phyloP scores from a whole-genome alignment of 1,139 yeast species.

The Diutina siamensis region DNA sequence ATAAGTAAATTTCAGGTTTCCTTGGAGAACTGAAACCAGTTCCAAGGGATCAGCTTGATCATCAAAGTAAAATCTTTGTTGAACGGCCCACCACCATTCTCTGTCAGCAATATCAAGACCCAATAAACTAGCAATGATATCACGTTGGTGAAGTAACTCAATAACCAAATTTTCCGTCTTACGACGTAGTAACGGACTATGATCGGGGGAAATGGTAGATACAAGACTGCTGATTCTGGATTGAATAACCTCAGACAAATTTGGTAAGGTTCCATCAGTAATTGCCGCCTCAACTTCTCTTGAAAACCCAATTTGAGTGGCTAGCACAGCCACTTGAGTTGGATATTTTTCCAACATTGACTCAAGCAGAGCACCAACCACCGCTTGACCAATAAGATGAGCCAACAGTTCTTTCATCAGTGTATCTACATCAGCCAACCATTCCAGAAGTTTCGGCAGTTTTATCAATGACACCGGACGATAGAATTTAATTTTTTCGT shows the following conservation, averaged over 20 bases:
- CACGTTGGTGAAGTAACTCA: constrained; percentile 55
- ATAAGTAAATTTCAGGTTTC: constrained; percentile 41
- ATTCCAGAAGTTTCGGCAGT: constrained; percentile 40
- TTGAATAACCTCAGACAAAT: neutral
- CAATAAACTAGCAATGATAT: constrained; percentile 21
- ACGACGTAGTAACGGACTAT: neutral
- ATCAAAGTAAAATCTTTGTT: constrained; percentile 40
- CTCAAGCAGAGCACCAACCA: constrained; percentile 8
- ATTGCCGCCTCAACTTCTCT: constrained; percentile 22
- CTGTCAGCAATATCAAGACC: neutral
- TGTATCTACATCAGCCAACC: constrained; percentile 52
- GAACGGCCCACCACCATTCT: constrained; percentile 33
- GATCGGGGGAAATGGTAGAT: neutral
- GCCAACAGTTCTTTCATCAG: constrained; percentile 42
- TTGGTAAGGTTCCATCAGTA: neutral
- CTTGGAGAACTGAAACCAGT: constrained; percentile 37
- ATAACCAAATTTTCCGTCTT: constrained; percentile 29
- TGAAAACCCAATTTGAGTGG: constrained; percentile 54
- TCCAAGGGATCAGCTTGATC: constrained; percentile 12
- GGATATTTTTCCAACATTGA: constrained; percentile 21
- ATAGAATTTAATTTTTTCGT: constrained; percentile 40
- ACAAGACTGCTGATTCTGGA: neutral
- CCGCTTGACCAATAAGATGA: constrained; percentile 12
- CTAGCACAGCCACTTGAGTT: constrained; percentile 45
- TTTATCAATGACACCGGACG: constrained; percentile 35